Percentiles rank a stretch among this genome's conserved stretches.
Conservation (phyloP, 1,284 basidiomycete genomes). For the Pholiota adiposa region DNA sequence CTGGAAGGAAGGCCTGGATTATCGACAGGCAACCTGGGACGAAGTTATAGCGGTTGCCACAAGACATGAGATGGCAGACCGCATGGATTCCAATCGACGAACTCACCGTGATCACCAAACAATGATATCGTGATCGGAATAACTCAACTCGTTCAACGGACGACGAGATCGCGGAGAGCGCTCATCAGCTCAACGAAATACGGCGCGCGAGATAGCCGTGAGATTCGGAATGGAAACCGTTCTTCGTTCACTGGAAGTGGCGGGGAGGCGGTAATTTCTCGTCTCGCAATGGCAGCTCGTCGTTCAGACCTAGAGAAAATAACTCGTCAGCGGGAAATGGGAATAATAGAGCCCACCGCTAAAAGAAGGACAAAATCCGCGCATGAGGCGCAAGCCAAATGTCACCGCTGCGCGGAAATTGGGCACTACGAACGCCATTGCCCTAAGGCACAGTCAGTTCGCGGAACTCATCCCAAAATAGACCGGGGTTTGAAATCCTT, state of each 20-base stretch:
- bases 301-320: not conserved
- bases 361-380: not conserved
- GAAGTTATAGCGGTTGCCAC: conserved; percentile 10
- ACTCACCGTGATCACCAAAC: not conserved
- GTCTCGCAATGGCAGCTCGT: not conserved
- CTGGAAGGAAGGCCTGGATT: conserved; percentile 9
- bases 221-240: not conserved
- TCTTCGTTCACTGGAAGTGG: not conserved
- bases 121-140: not conserved
- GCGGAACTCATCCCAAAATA: not conserved
- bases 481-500: conserved; percentile 2
- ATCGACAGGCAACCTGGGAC: conserved; percentile 2
- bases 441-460: not conserved
- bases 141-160: not conserved
- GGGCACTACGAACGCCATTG: conserved; percentile 9
- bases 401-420: not conserved
- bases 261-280: not conserved
- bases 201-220: not conserved
- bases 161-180: not conserved
- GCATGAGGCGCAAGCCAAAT: not conserved
- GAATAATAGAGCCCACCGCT: not conserved
- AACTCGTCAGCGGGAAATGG: not conserved
- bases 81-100: not conserved
- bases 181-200: not conserved
- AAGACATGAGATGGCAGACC: conserved; percentile 7